Evolutionary conservation across 768 basidiomycete species (phyloP), one percentile per base, ranked within the genome.

Genomic region (Lentinula aciculospora): DNA sequence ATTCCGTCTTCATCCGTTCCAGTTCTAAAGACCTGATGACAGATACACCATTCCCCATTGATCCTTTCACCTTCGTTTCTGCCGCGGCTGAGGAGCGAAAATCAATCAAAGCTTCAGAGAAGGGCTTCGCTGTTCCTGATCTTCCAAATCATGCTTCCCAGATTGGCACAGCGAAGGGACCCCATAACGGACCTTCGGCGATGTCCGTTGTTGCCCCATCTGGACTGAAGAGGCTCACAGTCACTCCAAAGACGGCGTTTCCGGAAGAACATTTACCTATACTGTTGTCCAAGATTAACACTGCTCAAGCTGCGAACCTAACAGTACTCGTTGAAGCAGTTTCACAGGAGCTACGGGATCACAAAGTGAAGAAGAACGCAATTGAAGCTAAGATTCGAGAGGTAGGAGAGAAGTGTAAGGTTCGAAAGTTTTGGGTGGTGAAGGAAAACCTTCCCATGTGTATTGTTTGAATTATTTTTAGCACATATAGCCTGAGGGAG

Each of bases 351-450:
- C 74, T 93, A 39, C 81, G 81, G 31, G 69, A 68, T n/a, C 73
- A 87, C 62, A 86, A 85, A 57, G 80, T 92, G 61, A 92, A 87
- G 75, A 94, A 93, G 77, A 88, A 85, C 50, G 83, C 89, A 3
- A 84, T 94, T 45, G 89, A 92, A 69, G 84, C 83, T 2, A 93
- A 93, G 68, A 76, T 94, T 36, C 77, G 81, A 46, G 89, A 92
- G 69, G 79, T 92, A 12, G 77, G 82, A 15, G 88, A 86, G 70
- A 92, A 89, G 66, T 85, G 81, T 63, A 88, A 81, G 67, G 81
- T 83, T 58, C 83, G 77, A 72, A 89, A 82, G 67, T 70, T 84
- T 58, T 94, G 92, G 92, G 71, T 86, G 32, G 76, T 93, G 29
- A 88, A 84, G 63, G 70, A 76, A 50, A 60, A 64, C 45, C 13